Percentiles rank a stretch among this genome's conserved stretches.
These are phyloP conservation scores for Panicum virgatum DNA, from an alignment of 202 grass and related monocot species.

Conservation along the genomic window DNA sequence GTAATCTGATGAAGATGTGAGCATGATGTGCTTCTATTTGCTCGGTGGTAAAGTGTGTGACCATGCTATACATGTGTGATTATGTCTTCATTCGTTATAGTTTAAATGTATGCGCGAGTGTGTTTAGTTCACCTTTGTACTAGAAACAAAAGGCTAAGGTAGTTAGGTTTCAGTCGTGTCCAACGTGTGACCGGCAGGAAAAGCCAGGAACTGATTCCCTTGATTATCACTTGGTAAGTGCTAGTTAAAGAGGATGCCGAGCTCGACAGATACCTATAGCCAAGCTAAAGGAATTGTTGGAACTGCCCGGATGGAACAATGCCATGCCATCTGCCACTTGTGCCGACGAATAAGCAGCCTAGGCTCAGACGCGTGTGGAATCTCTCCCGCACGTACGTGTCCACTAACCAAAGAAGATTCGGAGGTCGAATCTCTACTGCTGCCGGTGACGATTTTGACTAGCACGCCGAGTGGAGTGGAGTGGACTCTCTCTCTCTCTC, in stretches of 20 bases:
- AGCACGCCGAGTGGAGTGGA: too few species aligned
- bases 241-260: background rate
- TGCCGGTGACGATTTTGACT: too few species aligned
- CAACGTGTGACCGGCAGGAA: background rate
- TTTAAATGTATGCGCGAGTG: background rate
- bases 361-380: constrained; percentile 16
- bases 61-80: too few species aligned
- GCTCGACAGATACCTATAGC: constrained; percentile 17
- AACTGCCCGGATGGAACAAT: background rate
- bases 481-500: too few species aligned
- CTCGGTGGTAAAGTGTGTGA: too few species aligned
- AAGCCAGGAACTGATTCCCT: background rate
- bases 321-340: background rate
- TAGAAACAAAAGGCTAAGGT: background rate
- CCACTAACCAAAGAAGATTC: background rate
- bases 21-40: too few species aligned
- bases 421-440: too few species aligned
- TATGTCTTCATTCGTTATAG: too few species aligned
- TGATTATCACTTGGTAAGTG: too few species aligned
- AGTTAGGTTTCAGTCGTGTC: constrained; percentile 35
- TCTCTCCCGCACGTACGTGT: background rate
- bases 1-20: too few species aligned
- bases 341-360: background rate
- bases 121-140: background rate
- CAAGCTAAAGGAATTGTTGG: constrained; percentile 22